These are phyloP conservation scores for Cutaneotrichosporon sp. DNA, from an alignment of 1,284 basidiomycete genomes.

Conservation along the genomic window DNA sequence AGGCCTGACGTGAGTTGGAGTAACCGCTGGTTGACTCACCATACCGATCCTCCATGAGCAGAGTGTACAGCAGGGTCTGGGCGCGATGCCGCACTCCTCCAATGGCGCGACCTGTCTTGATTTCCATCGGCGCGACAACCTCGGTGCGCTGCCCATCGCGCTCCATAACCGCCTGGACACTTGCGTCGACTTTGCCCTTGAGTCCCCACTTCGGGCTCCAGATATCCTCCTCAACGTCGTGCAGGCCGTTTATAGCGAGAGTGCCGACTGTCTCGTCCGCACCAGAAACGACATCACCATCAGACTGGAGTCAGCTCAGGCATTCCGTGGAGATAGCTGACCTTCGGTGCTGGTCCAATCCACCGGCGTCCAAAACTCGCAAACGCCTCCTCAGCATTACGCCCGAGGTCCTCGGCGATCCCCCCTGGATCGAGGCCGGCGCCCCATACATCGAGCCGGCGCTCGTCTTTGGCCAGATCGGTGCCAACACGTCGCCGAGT, in stretches of 20 bases:
- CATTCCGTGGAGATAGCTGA: not conserved
- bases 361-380: slow-evolving; percentile 42
- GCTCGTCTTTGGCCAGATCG: slow-evolving; percentile 37
- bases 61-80: slow-evolving; percentile 94
- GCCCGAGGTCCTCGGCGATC: slow-evolving; percentile 40
- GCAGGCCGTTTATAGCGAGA: slow-evolving; percentile 66
- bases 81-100: slow-evolving; percentile 88
- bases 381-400: slow-evolving; percentile 38
- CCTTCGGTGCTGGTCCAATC: slow-evolving; percentile 23
- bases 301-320: slow-evolving; percentile 11
- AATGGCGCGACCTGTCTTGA: slow-evolving; percentile 82
- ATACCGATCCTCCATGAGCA: slow-evolving; percentile 86
- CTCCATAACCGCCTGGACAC: slow-evolving; percentile 64
- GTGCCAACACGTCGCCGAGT: slow-evolving; percentile 33
- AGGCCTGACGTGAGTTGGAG: slow-evolving; percentile 20
- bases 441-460: slow-evolving; percentile 44
- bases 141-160: slow-evolving; percentile 27
- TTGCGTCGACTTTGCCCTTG: slow-evolving; percentile 93
- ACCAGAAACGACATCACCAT: slow-evolving; percentile 7
- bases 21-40: slow-evolving; percentile 50
- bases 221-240: slow-evolving; percentile 94
- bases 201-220: slow-evolving; percentile 93
- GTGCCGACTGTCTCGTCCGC: slow-evolving; percentile 26
- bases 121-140: slow-evolving; percentile 67
- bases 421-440: slow-evolving; percentile 43